Evolutionary conservation across 345 rosid genomes (phyloP), one percentile per base, ranked within the genome.

Genomic region (Moringa oleifera): DNA sequence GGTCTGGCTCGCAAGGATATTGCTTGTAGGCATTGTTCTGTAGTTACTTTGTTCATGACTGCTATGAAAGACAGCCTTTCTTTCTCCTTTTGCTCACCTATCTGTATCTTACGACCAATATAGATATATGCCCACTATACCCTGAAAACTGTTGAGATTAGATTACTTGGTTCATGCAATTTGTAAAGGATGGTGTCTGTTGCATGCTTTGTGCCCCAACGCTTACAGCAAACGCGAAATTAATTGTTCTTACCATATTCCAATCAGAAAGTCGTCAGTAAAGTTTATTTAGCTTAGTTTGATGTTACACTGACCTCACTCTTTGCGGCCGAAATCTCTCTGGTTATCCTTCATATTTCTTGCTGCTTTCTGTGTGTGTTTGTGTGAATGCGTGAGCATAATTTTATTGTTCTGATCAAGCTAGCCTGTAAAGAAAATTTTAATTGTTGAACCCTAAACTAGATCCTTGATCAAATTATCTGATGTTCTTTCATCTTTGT

Each of bases 1-100:
- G 95, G 95, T 87, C 98, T 31, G 77, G 71, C 36, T 79, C 89
- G 65, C 82, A 75, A 73, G 95, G 96, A 72, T 79, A 85, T 55
- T 92, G 98, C 85, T n/a, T 92, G 98, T 92, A 87, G 58, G 89
- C 64, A 28, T 55, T n/a, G 15, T 41, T 25, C 57, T 70, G 33
- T 41, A 23, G 6, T 41, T 28, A 28, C 33, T 51, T 15, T 36
- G 33, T 23, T 25, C 52, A 33, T 20, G n/a, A n/a, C n/a, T n/a
- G n/a, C n/a, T 53, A 84, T 41, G 12, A 5, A 41, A 7, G 12
- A 1, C 6, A 5, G 47, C n/a, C 49, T 23, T 5, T 51, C 22
- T 36, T 46, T 23, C 20, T 55, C 17, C 31, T 63, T 13, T 18
- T 22, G 25, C 23, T 37, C 19, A 13, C n/a, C n/a, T n/a, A n/a